Conservation (phyloP, 2,329 filamentous ascomycete species). For the Cercospora canescens region DNA sequence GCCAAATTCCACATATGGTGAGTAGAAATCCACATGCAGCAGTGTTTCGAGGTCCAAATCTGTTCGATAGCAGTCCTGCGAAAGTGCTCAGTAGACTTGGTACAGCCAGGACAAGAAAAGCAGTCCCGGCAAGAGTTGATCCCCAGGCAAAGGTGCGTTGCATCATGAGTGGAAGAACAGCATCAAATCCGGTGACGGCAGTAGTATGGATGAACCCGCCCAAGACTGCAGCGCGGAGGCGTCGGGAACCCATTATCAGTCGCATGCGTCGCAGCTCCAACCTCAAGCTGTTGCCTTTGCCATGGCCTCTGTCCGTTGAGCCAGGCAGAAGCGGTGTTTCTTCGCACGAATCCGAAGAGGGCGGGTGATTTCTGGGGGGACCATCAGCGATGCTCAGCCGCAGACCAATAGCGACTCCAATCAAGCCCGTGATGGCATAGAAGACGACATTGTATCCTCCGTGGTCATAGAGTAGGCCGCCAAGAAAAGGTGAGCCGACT, state of each 20-base stretch:
- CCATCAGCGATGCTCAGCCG: background rate
- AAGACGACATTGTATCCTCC: background rate
- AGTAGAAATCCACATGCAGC: background rate
- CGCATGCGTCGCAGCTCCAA: background rate
- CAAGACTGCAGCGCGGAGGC: background rate
- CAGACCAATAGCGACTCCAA: background rate
- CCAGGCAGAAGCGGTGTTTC: background rate
- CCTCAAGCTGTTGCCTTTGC: background rate
- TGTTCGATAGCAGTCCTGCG: background rate
- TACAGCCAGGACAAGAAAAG: background rate
- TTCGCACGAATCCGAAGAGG: background rate
- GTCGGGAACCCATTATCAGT: background rate
- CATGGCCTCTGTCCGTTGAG: background rate
- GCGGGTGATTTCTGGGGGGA: background rate
- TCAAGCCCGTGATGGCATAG: background rate
- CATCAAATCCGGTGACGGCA: background rate
- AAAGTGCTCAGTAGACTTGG: background rate
- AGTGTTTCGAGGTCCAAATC: background rate
- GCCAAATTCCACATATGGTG: background rate
- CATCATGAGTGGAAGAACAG: background rate
- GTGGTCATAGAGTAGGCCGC: background rate
- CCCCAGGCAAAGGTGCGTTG: background rate
- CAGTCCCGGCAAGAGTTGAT: background rate
- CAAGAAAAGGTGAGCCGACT: background rate
- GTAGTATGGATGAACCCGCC: background rate